Conservation (phyloP, 2,329 filamentous ascomycete genomes). For the Beauveria sp. region DNA sequence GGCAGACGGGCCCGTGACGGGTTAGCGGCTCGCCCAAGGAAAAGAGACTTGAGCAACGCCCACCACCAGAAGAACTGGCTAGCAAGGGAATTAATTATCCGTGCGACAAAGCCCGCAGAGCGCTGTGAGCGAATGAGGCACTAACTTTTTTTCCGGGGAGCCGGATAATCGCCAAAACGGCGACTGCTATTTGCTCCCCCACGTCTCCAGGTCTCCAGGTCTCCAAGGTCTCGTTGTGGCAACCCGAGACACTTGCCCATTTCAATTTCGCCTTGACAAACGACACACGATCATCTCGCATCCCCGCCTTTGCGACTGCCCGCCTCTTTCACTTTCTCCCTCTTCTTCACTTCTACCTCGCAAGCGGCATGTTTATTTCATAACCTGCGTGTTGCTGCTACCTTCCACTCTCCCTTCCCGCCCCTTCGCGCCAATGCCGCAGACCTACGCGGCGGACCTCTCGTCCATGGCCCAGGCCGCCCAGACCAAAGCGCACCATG, state of each 20-base stretch:
- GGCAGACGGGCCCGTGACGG: neutral
- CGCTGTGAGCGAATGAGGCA: conserved; percentile 13
- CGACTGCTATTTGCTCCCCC: conserved; percentile 4
- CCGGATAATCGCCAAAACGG: conserved; percentile 10
- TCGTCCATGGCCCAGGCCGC: conserved; percentile 49
- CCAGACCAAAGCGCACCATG: conserved; percentile 25
- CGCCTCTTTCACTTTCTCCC: neutral
- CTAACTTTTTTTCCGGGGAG: neutral
- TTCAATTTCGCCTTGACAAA: neutral
- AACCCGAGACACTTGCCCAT: conserved; percentile 1
- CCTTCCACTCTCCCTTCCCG: conserved; percentile 2
- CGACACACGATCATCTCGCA: neutral
- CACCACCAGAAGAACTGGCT: too few species aligned
- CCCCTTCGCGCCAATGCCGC: conserved; percentile 16
- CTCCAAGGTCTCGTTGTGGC: neutral
- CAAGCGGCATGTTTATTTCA: neutral
- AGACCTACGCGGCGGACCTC: conserved; percentile 48
- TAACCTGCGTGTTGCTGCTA: neutral
- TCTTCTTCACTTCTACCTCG: neutral
- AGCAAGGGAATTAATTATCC: neutral
- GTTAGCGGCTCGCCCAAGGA: neutral
- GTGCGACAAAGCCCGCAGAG: too few species aligned
- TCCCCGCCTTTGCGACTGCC: neutral
- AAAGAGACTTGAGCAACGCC: neutral
- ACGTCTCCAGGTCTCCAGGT: neutral